Percentiles rank a stretch among this genome's conserved stretches.
Evolutionary conservation across 176 grass and related monocot species (phyloP).

Genomic region (Bothriochloa decipiens): DNA sequence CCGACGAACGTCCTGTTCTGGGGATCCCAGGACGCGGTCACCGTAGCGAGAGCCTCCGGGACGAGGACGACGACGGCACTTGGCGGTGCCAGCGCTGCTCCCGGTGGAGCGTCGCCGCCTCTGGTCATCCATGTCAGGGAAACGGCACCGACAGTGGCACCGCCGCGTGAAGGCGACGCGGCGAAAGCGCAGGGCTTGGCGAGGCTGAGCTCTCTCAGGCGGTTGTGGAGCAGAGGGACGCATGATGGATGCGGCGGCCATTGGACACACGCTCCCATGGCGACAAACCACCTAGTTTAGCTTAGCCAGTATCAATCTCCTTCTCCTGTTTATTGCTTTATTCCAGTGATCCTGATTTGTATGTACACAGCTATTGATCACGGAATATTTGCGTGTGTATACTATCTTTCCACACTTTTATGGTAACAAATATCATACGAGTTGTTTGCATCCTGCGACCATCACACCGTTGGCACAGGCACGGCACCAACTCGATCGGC

Average conservation of each 20-base stretch:
- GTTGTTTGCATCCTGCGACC: no score
- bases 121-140: constrained; percentile 63
- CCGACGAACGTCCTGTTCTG: constrained; percentile 70
- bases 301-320: no score
- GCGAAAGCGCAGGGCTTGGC: constrained; percentile 14
- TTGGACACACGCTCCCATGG: background rate
- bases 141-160: constrained; percentile 31
- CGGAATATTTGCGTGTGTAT: no score
- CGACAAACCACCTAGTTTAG: background rate
- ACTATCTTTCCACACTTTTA: no score
- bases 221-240: constrained; percentile 44
- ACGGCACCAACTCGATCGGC: no score
- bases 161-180: background rate
- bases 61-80: background rate
- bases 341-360: no score
- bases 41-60: background rate
- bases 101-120: background rate
- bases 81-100: constrained; percentile 28
- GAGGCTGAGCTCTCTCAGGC: constrained; percentile 38
- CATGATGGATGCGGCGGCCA: constrained; percentile 36
- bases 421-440: no score
- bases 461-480: no score
- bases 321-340: no score
- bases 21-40: constrained; percentile 40
- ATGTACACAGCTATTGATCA: no score